Percentiles rank a stretch among this genome's conserved stretches.
These are phyloP conservation scores for Penicillium sp. DNA, from an alignment of 2,329 filamentous ascomycete genomes.

Conservation along the genomic window DNA sequence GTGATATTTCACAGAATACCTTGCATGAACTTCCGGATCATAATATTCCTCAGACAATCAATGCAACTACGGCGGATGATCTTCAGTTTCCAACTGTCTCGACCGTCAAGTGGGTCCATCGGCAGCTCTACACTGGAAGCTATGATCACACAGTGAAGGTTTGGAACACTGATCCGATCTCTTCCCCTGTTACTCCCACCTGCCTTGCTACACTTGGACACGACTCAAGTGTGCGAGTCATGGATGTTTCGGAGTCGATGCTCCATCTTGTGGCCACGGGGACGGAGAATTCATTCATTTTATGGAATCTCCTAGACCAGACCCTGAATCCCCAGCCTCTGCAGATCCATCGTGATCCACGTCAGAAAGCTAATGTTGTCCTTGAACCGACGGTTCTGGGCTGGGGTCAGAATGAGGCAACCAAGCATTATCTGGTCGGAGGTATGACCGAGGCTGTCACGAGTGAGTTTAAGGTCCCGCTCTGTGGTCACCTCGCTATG, in stretches of 20 bases:
- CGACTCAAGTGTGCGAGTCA: constrained; percentile 54
- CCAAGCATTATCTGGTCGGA: constrained; percentile 54
- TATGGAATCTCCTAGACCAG: constrained; percentile 43
- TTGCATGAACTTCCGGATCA: constrained; percentile 61
- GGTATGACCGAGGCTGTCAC: constrained; percentile 55
- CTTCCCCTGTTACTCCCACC: constrained; percentile 14
- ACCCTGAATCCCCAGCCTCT: constrained; percentile 33
- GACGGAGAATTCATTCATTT: constrained; percentile 37
- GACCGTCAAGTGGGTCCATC: constrained; percentile 56
- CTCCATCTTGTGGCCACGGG: constrained; percentile 55
- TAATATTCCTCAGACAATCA: constrained; percentile 44
- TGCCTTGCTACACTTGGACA: constrained; percentile 49
- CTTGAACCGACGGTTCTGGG: constrained; percentile 52
- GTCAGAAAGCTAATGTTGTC: constrained; percentile 37
- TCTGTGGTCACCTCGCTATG: constrained; percentile 57
- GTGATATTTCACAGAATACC: constrained; percentile 46
- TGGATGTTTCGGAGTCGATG: constrained; percentile 50
- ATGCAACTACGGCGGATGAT: constrained; percentile 48
- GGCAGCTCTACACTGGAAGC: constrained; percentile 57
- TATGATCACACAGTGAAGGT: constrained; percentile 61
- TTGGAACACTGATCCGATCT: constrained; percentile 51
- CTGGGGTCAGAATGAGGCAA: constrained; percentile 49
- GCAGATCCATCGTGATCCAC: constrained; percentile 25
- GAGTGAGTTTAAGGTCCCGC: constrained; percentile 33
- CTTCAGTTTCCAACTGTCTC: constrained; percentile 61